A percentile compares a stretch with the other conserved stretches of the same genome.
Conservation (phyloP, 768 basidiomycete genomes). For the Antrodiella citrinella region DNA sequence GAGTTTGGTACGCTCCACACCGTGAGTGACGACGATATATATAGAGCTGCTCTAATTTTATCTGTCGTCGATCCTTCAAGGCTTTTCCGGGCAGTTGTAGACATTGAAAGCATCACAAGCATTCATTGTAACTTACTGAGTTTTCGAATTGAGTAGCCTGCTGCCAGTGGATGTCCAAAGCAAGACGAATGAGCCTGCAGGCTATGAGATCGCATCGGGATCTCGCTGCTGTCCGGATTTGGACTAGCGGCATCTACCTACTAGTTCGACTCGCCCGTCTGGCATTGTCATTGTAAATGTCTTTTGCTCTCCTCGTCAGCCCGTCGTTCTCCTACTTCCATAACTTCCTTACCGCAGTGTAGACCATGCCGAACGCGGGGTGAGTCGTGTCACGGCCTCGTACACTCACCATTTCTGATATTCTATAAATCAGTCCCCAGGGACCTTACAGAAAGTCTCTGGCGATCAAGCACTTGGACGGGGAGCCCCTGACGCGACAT, state of each 20-base stretch:
- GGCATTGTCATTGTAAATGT: not conserved
- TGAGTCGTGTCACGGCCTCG: constrained; percentile 4
- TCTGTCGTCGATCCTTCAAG: too few relatives aligned
- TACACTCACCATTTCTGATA: constrained; percentile 6
- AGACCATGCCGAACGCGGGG: constrained; percentile 18
- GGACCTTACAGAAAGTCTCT: constrained; percentile 35
- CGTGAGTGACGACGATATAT: too few relatives aligned
- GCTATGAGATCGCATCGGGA: constrained; percentile 24
- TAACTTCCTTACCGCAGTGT: not conserved
- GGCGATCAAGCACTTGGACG: constrained; percentile 46
- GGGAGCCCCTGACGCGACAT: constrained; percentile 54
- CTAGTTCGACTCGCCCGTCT: not conserved
- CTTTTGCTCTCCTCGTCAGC: constrained; percentile 5
- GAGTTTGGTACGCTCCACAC: not conserved
- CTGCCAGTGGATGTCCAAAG: not conserved
- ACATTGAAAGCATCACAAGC: too few relatives aligned
- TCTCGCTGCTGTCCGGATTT: constrained; percentile 3
- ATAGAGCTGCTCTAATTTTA: too few relatives aligned
- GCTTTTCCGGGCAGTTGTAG: too few relatives aligned
- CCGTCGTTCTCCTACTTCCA: constrained; percentile 6
- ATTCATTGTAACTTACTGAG: too few relatives aligned
- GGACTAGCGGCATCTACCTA: constrained; percentile 6
- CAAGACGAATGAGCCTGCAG: constrained; percentile 8
- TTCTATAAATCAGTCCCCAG: constrained; percentile 32
- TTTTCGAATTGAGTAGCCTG: constrained; percentile 4